Base-by-base conservation (phyloP, 139 green algal genomes). In the Pseudopediastrum boryanum region DNA sequence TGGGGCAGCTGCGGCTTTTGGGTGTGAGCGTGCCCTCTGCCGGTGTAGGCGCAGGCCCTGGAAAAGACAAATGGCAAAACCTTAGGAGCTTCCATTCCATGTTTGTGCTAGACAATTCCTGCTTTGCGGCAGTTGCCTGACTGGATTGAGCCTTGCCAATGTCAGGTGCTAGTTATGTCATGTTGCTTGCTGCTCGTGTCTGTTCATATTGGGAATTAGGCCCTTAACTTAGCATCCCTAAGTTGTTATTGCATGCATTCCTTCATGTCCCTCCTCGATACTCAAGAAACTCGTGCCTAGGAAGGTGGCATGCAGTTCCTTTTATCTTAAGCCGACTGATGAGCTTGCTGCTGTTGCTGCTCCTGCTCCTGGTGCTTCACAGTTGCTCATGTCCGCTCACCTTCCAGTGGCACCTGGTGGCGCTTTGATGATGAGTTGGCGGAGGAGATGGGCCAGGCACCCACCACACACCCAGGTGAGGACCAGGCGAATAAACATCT, bases 361-460 rank as follows among this genome's bases (percentile, higher is more conserved):
- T 19, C 8, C 31, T 51, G 46, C 59, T 36, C 27, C 52, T 42
- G 39, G n/a, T 19, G 7, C 33, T 33, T 19, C n/a, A 39, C 77
- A 78, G 88, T 85, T 1, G 85, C 77, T 2, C 87, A 89, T 36
- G 78, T 85, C 52, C 83, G 77, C 74, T 77, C 79, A 69, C 75
- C 70, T 51, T 29, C 58, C 3, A 74, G 8, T 0, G 79, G 71
- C 19, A 82, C 71, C 8, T 98, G 94, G 94, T 98, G 93, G 93
- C 86, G 93, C 1, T 97, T 94, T 80, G 93, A 98, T 74, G 94
- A 98, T 58, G 89, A 93, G 61, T 71, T 33, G 2, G 94, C 93
- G 1, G 82, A 85, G 0, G 38, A 58, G 41, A 87, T 95, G 65
- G 82, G 85, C 2, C 52, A 63, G 6, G 68, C 77, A 0, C 89